phyloP scores from a whole-genome alignment of 768 basidiomycete genomes.

The Suillus bovinus region DNA sequence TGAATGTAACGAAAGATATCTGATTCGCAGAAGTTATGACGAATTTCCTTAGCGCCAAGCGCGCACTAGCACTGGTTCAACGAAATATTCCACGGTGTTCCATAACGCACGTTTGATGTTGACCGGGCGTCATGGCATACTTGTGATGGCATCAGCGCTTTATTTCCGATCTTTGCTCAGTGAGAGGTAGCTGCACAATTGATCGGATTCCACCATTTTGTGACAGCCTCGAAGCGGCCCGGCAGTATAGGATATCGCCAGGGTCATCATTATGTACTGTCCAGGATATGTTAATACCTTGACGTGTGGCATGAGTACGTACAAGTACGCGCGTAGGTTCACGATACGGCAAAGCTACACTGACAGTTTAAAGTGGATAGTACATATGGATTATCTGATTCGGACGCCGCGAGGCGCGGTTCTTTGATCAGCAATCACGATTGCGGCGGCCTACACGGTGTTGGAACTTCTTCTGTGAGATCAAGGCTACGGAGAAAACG shows the following conservation, averaged over 20 bases:
- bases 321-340: not conserved
- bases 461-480: not conserved
- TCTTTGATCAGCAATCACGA: not conserved
- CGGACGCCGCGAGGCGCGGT: not conserved
- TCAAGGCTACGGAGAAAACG: not conserved
- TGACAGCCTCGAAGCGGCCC: not conserved
- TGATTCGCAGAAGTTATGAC: not conserved
- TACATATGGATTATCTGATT: too few relatives aligned
- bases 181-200: not conserved
- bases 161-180: not conserved
- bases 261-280: not conserved
- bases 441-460: not conserved
- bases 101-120: not conserved
- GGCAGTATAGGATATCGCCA: not conserved
- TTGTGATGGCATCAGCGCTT: not conserved
- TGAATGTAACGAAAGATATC: not conserved
- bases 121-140: not conserved
- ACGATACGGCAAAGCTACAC: not conserved
- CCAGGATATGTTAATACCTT: not conserved
- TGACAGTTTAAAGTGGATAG: too few relatives aligned
- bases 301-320: not conserved
- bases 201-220: not conserved
- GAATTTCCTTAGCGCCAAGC: not conserved
- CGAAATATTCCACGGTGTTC: not conserved
- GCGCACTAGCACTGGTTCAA: not conserved